Evolutionary conservation across 116 monocot genomes (phyloP).

Genomic region (Dioscorea cayenensis): DNA sequence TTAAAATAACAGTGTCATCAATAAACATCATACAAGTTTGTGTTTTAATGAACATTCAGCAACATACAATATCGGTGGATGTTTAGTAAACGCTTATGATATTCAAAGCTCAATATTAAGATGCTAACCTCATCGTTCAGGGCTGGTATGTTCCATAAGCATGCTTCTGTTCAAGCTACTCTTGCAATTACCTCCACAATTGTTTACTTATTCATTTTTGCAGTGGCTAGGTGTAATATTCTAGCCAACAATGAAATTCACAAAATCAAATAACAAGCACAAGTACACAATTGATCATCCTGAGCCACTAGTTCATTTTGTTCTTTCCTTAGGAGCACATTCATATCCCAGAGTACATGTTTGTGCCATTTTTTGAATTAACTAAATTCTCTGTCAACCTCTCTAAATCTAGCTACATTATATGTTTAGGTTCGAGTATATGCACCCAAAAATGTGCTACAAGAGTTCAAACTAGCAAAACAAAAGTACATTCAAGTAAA

Average conservation of each 20-base stretch:
- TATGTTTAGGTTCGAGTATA: constrained; percentile 44
- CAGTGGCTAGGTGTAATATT: constrained; percentile 28
- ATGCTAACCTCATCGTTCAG: constrained; percentile 52
- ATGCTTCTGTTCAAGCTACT: not conserved
- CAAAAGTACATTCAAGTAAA: constrained; percentile 43
- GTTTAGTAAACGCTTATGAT: constrained; percentile 57
- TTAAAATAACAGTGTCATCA: too few relatives aligned
- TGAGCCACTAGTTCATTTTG: constrained; percentile 45
- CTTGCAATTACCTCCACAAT: not conserved
- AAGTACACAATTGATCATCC: constrained; percentile 29
- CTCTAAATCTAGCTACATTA: not conserved
- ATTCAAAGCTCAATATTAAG: constrained; percentile 75
- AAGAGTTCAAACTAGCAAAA: constrained; percentile 38
- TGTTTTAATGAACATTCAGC: constrained; percentile 26
- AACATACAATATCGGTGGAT: constrained; percentile 81
- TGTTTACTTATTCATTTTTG: not conserved
- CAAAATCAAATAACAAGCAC: constrained; percentile 15
- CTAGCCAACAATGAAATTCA: constrained; percentile 16
- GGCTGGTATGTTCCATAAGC: constrained; percentile 23
- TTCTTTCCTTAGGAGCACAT: constrained; percentile 34
- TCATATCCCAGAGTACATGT: constrained; percentile 44
- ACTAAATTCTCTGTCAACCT: too few relatives aligned
- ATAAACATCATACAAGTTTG: not conserved
- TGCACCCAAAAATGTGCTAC: constrained; percentile 33
- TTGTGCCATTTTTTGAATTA: not conserved